Evolutionary conservation across 257 asterid species (phyloP), one percentile per base, ranked within the genome.

Genomic region (Lantana camara): DNA sequence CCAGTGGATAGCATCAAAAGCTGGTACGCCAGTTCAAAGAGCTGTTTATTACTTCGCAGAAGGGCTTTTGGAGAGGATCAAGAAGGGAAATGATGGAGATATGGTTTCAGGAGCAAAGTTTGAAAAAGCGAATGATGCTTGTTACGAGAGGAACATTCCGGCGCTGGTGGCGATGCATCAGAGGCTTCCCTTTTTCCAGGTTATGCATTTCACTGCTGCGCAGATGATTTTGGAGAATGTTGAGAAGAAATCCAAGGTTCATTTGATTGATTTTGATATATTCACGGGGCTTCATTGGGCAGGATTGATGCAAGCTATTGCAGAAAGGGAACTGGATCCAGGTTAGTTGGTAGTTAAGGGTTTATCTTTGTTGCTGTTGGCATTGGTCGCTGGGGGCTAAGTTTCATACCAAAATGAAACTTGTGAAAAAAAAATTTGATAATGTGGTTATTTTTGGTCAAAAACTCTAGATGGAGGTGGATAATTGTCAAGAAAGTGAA

Each of bases 21-120:
- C 32, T 4, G 81, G 80, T 30, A 77, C 76, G 13, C 72, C 86
- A 0, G 74, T 75, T 0, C 86, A 75, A 57, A 77, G 82, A 63
- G 42, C 41, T 8, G 77, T 72, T 17, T 72, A 64, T 48, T 78
- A 81, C 63, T 81, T 81, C 20, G 47, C 81, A 2, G 69, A 77
- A 66, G 83, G 81, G 0, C 83, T 81, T 38, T 15, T 9, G 21
- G 77, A 61, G 73, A 77, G 68, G 47, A 77, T 81, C 16, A 52
- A 69, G 3, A 65, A 55, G 13, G 75, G 5, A 77, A 62, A 74
- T 63, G 35, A 64, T 27, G 32, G 79, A 47, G 24, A 15, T 27
- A 27, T 27, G 32, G 32, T 27, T 24, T 1, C 29, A 44, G 9
- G 42, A 27, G 52, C 12, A 42, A 5, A 20, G 11, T 35, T 7